Percentiles rank a stretch among this genome's conserved stretches.
These are phyloP conservation scores for Mallotus japonicus DNA, from an alignment of 441 rosid genomes.

Conservation along the genomic window DNA sequence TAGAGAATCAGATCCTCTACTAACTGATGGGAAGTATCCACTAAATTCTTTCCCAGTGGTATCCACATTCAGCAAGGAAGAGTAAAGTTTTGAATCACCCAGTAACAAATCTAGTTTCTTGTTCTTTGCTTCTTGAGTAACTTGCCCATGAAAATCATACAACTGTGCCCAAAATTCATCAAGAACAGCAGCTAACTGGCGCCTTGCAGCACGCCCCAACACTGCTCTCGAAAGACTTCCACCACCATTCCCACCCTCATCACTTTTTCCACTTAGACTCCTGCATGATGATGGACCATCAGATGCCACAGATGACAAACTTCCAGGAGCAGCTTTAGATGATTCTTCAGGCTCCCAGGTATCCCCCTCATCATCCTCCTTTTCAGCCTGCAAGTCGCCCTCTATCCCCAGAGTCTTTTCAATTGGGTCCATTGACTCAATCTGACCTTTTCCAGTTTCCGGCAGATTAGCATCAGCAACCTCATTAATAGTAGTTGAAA, in stretches of 20 bases:
- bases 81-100: slow-evolving; percentile 44
- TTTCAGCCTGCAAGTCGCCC: slow-evolving; percentile 38
- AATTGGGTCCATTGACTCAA: slow-evolving; percentile 40
- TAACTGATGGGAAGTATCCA: slow-evolving; percentile 46
- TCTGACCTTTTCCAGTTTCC: slow-evolving; percentile 37
- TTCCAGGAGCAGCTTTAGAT: slow-evolving; percentile 48
- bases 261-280: slow-evolving; percentile 76
- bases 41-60: slow-evolving; percentile 46
- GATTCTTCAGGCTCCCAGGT: slow-evolving; percentile 67
- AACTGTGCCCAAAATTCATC: slow-evolving; percentile 97
- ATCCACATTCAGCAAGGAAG: slow-evolving; percentile 47
- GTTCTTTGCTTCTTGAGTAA: slow-evolving; percentile 62
- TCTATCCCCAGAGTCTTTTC: slow-evolving; percentile 58
- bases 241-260: slow-evolving; percentile 76
- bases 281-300: slow-evolving; percentile 87
- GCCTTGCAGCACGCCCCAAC: slow-evolving; percentile 95
- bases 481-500: slow-evolving; percentile 35
- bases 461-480: slow-evolving; percentile 33
- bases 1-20: slow-evolving; percentile 55
- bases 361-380: slow-evolving; percentile 61
- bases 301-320: slow-evolving; percentile 39
- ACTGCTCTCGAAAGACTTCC: slow-evolving; percentile 97
- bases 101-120: slow-evolving; percentile 61
- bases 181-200: slow-evolving; percentile 68
- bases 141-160: slow-evolving; percentile 75